Evolutionary conservation across 163 green algal species (phyloP), one percentile per base, ranked within the genome.

Genomic region (Smithsoniella earleae): DNA sequence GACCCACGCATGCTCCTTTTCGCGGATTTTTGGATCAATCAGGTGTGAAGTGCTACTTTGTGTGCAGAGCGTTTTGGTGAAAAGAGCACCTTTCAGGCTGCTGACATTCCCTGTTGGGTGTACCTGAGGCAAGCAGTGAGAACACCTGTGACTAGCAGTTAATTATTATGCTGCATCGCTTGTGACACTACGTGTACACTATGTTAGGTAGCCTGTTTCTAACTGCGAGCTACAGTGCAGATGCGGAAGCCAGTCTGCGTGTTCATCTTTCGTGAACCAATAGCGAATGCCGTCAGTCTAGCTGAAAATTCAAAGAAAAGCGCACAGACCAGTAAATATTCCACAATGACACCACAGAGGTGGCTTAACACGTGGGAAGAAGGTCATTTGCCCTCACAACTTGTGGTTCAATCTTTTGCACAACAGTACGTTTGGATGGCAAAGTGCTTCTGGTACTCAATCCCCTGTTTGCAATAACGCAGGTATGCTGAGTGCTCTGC

Each of bases 271-370:
- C n/a, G 58, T n/a, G 58, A 69, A 38, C 58, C 58, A 5, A 69
- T 69, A 5, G 6, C 3, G 1, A 69, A 69, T 69, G 58, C 58
- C 1, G 16, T 69, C 4, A 69, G 58, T 34, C 25, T 69, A 4
- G n/a, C 58, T 22, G 58, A 69, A n/a, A 69, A 69, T 40, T 5
- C 58, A 45, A 69, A 69, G 34, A 69, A 69, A 33, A 69, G 58
- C 20, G 58, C 58, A 28, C 30, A 5, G 13, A 69, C 18, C 3
- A 33, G 43, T 5, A 34, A 34, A 36, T 40, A 28, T 40, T 31
- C 38, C 5, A 18, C 20, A 16, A 69, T 69, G 58, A 43, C 58
- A 43, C 58, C 58, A 28, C 30, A 33, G 6, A 30, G 58, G 16
- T 69, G 58, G 58, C 58, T 69, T 6, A 36, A 38, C 6, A 25